Evolutionary conservation across 176 grass and related monocot genomes (phyloP).

Genomic region (Musa itinerans): DNA sequence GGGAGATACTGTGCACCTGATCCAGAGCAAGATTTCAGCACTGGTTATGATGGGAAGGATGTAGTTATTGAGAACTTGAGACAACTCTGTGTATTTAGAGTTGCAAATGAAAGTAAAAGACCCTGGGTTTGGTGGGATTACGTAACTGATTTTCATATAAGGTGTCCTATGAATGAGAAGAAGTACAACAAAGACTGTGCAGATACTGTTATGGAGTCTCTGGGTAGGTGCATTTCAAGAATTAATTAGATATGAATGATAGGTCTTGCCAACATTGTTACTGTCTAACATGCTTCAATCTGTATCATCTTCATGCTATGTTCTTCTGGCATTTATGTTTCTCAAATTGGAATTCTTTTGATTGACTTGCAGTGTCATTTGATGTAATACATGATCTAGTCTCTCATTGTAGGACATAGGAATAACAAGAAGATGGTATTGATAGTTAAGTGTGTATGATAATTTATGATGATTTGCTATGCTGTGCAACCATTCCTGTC

Average conservation of each 20-base stretch:
- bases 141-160: slow-evolving; percentile 96
- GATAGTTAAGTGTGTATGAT: background rate
- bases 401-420: background rate
- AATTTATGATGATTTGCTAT: background rate
- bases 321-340: background rate
- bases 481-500: background rate
- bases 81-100: slow-evolving; percentile 86
- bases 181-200: slow-evolving; percentile 96
- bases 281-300: background rate
- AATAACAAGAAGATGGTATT: background rate
- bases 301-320: background rate
- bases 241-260: slow-evolving; percentile 9
- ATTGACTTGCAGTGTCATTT: background rate
- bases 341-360: background rate
- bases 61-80: slow-evolving; percentile 92
- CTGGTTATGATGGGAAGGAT: slow-evolving; percentile 91
- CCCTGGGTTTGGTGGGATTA: slow-evolving; percentile 99
- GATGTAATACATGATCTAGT: background rate
- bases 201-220: slow-evolving; percentile 77
- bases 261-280: slow-evolving; percentile 6
- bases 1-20: slow-evolving; percentile 94
- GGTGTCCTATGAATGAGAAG: slow-evolving; percentile 96
- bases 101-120: slow-evolving; percentile 66
- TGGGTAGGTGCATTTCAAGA: slow-evolving; percentile 42
- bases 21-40: slow-evolving; percentile 97